Evolutionary conservation across 1,284 basidiomycete species (phyloP).

Genomic region (Xanthoconium separans): DNA sequence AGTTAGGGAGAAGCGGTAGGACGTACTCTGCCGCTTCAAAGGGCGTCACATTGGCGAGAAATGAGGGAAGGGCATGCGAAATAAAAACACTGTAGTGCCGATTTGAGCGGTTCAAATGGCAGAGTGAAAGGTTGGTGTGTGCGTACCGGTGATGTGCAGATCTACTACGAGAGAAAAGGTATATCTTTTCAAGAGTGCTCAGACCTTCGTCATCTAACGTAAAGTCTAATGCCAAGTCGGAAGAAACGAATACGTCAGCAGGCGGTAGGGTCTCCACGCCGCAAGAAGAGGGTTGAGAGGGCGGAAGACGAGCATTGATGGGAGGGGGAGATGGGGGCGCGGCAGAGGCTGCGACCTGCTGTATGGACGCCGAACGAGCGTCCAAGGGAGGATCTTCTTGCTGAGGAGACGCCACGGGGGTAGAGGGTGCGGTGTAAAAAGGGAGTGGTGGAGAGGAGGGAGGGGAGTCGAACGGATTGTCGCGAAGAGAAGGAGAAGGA

Average conservation of each 20-base stretch:
- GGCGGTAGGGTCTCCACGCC: slow-evolving; percentile 34
- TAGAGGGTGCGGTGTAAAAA: slow-evolving; percentile 36
- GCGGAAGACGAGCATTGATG: slow-evolving; percentile 12
- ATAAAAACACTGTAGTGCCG: slow-evolving; percentile 65
- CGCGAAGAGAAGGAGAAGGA: slow-evolving; percentile 26
- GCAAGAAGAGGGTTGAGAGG: slow-evolving; percentile 15
- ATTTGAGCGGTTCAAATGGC: slow-evolving; percentile 5
- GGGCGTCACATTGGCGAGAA: slow-evolving; percentile 76
- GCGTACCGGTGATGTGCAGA: slow-evolving; percentile 67
- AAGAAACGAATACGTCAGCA: slow-evolving; percentile 23
- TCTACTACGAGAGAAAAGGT: slow-evolving; percentile 87
- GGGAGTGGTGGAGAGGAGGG: slow-evolving; percentile 34
- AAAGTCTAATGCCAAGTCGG: slow-evolving; percentile 49
- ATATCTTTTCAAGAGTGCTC: slow-evolving; percentile 88
- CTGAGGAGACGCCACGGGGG: slow-evolving; percentile 34
- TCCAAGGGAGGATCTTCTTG: slow-evolving; percentile 31
- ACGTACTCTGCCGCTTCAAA: slow-evolving; percentile 94
- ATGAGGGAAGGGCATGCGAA: slow-evolving; percentile 72
- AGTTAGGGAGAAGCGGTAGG: slow-evolving; percentile 81
- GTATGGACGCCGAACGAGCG: slow-evolving; percentile 16
- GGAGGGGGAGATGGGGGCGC: slow-evolving; percentile 28
- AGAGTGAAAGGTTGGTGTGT: slow-evolving; percentile 22
- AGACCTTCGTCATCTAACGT: slow-evolving; percentile 74
- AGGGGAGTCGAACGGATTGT: slow-evolving; percentile 33
- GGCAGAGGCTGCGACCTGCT: slow-evolving; percentile 17